These are phyloP conservation scores for Ochromonas danica DNA, from an alignment of 108 stramenopile species.

Conservation along the genomic window DNA sequence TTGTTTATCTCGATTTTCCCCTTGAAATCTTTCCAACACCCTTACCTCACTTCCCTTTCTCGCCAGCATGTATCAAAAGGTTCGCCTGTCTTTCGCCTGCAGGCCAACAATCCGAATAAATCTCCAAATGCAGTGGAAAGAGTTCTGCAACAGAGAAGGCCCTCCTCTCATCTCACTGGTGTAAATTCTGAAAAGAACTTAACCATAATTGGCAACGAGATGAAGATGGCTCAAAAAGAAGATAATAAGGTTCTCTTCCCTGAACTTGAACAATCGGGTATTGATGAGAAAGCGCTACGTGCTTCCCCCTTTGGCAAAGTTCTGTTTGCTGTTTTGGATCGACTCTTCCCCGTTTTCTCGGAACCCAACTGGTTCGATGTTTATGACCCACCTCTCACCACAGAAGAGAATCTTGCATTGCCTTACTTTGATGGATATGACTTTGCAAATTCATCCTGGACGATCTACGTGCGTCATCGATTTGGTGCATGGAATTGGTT, in stretches of 20 bases:
- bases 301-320: neutral
- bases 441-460: neutral
- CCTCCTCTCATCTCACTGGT: neutral
- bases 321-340: neutral
- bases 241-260: neutral
- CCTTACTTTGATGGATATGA: constrained; percentile 1
- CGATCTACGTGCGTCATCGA: neutral
- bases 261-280: neutral
- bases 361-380: neutral
- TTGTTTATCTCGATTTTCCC: no score
- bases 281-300: neutral
- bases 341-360: neutral
- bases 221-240: neutral
- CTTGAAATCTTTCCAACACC: no score
- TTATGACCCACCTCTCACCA: neutral
- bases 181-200: neutral
- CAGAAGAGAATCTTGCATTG: neutral
- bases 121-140: neutral
- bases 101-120: no score
- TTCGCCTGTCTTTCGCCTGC: neutral
- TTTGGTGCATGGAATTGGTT: constrained; percentile 1
- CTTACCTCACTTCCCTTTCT: no score
- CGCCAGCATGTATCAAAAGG: neutral
- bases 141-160: neutral
- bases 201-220: neutral